Conservation (phyloP, 2,329 filamentous ascomycete species). For the Elsinoe fawcettii region DNA sequence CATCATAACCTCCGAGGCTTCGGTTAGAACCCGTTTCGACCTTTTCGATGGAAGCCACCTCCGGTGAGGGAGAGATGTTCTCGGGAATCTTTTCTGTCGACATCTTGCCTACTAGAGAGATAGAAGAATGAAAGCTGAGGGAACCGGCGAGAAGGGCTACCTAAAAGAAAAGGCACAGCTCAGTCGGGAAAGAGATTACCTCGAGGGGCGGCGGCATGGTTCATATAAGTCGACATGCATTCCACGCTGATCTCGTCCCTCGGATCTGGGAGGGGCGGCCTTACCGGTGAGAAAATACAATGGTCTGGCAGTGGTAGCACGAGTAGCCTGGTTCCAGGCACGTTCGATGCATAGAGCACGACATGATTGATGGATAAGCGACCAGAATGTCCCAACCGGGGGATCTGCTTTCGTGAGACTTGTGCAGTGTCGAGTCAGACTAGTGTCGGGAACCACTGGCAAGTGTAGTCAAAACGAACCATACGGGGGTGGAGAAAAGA, state of each 20-base stretch:
- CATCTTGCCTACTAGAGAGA: background rate
- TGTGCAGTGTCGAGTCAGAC: background rate
- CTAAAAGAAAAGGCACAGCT: background rate
- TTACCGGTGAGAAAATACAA: slow-evolving; percentile 3
- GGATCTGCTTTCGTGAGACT: background rate
- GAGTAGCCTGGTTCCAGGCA: background rate
- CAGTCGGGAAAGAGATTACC: background rate
- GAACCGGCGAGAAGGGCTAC: background rate
- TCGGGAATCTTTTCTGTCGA: slow-evolving; percentile 9
- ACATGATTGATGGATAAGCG: slow-evolving; percentile 8
- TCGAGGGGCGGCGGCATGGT: background rate
- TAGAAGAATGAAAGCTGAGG: background rate
- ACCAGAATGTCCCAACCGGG: background rate
- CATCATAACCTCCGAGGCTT: slow-evolving; percentile 15
- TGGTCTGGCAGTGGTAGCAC: background rate
- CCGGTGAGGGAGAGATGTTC: background rate
- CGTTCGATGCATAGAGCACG: background rate
- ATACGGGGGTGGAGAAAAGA: slow-evolving; percentile 6
- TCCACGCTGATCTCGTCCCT: slow-evolving; percentile 5
- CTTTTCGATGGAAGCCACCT: slow-evolving; percentile 15
- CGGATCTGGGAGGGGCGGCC: slow-evolving; percentile 5
- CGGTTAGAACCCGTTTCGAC: slow-evolving; percentile 12
- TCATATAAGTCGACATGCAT: background rate
- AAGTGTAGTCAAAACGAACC: background rate
- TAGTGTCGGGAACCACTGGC: slow-evolving; percentile 12